Evolutionary conservation across 331 rosid species (phyloP).

Genomic region (Quercus lobata): DNA sequence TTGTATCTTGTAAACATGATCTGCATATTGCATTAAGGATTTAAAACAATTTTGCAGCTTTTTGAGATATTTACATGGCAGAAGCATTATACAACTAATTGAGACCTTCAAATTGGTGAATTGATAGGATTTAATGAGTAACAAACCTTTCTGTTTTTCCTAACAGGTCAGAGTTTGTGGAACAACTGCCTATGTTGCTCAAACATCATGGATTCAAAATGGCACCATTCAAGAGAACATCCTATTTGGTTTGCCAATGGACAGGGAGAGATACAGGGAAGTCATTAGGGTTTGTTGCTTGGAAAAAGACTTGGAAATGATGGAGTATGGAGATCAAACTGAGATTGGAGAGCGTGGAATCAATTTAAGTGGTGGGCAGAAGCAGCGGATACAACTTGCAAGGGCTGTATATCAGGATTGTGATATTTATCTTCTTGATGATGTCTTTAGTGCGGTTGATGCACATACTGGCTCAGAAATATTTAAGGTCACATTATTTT

Average conservation of each 20-base stretch:
- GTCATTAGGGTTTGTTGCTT: constrained; percentile 73
- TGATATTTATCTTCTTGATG: constrained; percentile 88
- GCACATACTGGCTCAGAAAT: constrained; percentile 94
- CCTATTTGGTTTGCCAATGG: constrained; percentile 70
- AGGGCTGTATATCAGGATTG: constrained; percentile 85
- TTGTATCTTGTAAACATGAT: background rate
- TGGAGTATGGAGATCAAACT: constrained; percentile 89
- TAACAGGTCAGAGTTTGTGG: constrained; percentile 80
- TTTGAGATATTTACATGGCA: background rate
- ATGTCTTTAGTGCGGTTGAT: constrained; percentile 92
- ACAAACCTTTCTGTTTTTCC: constrained; percentile 3
- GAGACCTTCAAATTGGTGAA: background rate
- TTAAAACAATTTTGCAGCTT: background rate
- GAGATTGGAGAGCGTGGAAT: constrained; percentile 98
- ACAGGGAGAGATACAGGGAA: constrained; percentile 56
- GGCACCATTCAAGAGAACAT: constrained; percentile 90
- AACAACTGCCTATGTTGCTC: constrained; percentile 81
- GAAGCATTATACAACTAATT: background rate
- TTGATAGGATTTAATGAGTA: background rate
- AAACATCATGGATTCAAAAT: constrained; percentile 94
- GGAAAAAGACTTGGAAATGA: constrained; percentile 88
- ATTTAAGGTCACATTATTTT: constrained; percentile 55
- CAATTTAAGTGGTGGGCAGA: constrained; percentile 94
- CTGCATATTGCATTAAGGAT: background rate
- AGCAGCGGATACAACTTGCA: constrained; percentile 92